Evolutionary conservation across 2,329 filamentous ascomycete genomes (phyloP).

Genomic region (Piedraia hortae): DNA sequence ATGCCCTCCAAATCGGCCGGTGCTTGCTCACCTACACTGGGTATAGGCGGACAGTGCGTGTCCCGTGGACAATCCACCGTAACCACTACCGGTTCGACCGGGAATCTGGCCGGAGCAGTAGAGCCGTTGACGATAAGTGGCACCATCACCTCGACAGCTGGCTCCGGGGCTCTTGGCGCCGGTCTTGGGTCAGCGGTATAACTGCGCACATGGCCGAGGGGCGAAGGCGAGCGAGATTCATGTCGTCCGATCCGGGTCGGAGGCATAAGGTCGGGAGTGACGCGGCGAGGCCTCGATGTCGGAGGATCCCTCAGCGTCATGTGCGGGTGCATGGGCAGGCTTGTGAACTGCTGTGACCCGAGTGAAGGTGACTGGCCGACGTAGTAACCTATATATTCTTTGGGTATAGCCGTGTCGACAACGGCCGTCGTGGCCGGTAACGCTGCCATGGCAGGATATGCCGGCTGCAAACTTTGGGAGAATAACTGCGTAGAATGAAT

Average conservation of each 20-base stretch:
- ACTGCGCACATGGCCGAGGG: conserved; percentile 17
- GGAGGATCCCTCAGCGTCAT: conserved; percentile 15
- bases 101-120: conserved; percentile 3
- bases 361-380: conserved; percentile 18
- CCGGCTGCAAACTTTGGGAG: too few relatives aligned
- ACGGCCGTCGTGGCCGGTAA: conserved; percentile 4
- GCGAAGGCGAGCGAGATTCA: conserved; percentile 19
- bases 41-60: conserved; percentile 7
- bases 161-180: conserved; percentile 2
- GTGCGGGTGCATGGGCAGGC: conserved; percentile 10
- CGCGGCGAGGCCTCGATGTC: conserved; percentile 15
- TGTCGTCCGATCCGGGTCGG: conserved; percentile 10
- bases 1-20: neutral
- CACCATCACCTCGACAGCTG: conserved; percentile 6
- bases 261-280: conserved; percentile 17
- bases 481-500: too few relatives aligned
- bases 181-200: conserved; percentile 10
- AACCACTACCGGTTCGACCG: too few relatives aligned
- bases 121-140: conserved; percentile 18
- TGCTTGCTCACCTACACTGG: conserved; percentile 2
- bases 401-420: conserved; percentile 15
- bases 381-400: conserved; percentile 24
- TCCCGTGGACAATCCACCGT: too few relatives aligned
- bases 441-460: conserved; percentile 4
- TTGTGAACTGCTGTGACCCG: conserved; percentile 11